These are phyloP conservation scores for apple (Malus domestica) DNA, from an alignment of 306 rosid species.

Conservation along the genomic window ASM211411v1 NC_041803.1:14750001-14750500, in stretches of 20 bases:
- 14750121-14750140: too few relatives aligned
- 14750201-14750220: not conserved
- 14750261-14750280: not conserved
- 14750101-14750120: too few relatives aligned
- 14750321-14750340: not conserved
- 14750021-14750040: not conserved
- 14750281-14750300: not conserved
- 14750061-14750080: not conserved
- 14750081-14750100: too few relatives aligned
- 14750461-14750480: not conserved
- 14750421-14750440: not conserved
- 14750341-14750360: not conserved
- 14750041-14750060: not conserved
- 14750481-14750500: not conserved
- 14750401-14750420: not conserved
- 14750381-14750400: not conserved
- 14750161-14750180: not conserved
- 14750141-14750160: too few relatives aligned
- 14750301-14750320: not conserved
- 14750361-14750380: not conserved
- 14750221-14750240: not conserved
- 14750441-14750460: not conserved
- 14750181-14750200: not conserved
- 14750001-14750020: not conserved
- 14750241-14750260: not conserved